Evolutionary conservation across 768 basidiomycete genomes (phyloP).

Genomic region (Naganishia friedmannii): DNA sequence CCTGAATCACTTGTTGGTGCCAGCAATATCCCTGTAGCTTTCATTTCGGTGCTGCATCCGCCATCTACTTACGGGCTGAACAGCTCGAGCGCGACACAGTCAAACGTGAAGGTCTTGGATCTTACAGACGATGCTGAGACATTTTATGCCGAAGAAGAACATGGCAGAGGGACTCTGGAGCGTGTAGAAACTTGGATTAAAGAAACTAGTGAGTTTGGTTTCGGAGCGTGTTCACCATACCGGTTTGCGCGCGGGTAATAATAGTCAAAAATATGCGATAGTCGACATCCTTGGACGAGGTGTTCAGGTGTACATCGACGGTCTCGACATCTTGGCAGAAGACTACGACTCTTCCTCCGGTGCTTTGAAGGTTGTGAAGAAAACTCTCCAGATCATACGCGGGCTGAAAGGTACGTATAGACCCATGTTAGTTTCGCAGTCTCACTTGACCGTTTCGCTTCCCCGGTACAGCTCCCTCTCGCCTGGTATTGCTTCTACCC

Average conservation of each 20-base stretch:
- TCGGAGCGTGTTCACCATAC: not conserved
- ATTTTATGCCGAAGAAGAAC: constrained; percentile 8
- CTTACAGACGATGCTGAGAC: constrained; percentile 37
- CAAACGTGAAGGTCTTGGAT: constrained; percentile 34
- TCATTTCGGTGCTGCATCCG: constrained; percentile 37
- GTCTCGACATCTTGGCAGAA: constrained; percentile 42
- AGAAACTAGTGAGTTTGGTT: constrained; percentile 32
- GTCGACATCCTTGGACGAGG: constrained; percentile 20
- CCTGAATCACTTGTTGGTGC: not conserved
- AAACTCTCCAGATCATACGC: constrained; percentile 32
- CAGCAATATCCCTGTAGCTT: constrained; percentile 21
- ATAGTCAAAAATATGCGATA: not conserved
- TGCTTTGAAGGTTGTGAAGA: constrained; percentile 35
- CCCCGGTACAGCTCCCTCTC: constrained; percentile 40
- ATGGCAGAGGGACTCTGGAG: not conserved
- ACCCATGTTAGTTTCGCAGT: not conserved
- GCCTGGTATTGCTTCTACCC: constrained; percentile 41
- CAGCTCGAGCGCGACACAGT: not conserved
- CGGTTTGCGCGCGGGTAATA: not conserved
- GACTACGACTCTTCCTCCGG: constrained; percentile 35
- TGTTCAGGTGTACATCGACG: constrained; percentile 46
- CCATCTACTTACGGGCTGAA: constrained; percentile 33
- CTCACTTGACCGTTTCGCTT: constrained; percentile 3
- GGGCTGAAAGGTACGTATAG: constrained; percentile 39
- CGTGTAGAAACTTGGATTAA: constrained; percentile 11